Base-by-base conservation (phyloP, 75 land plant genomes). In the Sequoia sempervirens region DNA sequence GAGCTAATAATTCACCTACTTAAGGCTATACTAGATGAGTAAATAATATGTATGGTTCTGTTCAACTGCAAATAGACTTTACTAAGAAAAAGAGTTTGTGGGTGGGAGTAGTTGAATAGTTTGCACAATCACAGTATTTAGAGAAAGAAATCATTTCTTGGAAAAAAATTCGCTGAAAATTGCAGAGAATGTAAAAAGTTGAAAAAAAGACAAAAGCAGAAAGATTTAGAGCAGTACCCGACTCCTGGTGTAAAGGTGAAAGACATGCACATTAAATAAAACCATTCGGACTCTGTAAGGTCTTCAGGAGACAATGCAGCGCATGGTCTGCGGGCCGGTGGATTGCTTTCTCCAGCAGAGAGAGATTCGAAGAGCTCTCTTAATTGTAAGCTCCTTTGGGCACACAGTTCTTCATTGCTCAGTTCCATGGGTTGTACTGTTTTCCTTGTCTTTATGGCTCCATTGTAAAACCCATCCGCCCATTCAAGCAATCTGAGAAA, bases 211-310 rank as follows among this genome's bases (percentile, higher is more conserved):
- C 14, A 32, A 58, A 58, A 56, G 28, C 13, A 30, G 81, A 80
- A 12, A 58, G 56, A 34, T 10, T 15, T 66, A 69, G 68, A 40
- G 46, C 84, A 88, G 70, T 89, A 95, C 96, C 97, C 96, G 36
- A 89, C 81, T 13, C 92, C 95, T 10, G 92, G 91, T 79, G 89
- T 86, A 66, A 96, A 95, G 38, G 95, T 87, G 91, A 89, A 96
- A 69, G 96, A 94, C 88, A 93, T 89, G 84, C 96, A 96, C 86
- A 96, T 89, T 78, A 96, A 85, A 82, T 94, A 96, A 88, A 91
- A 96, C 98, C 98, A 96, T 88, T 96, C 98, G 12, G 96, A 88
- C 73, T 96, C 98, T 0, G 98, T 91, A 28, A 96, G 89, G 82
- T 96, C 98, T 88, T 96, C 98, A 43, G 98, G 98, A 47, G 91